A percentile compares a stretch with the other conserved stretches of the same genome.
Evolutionary conservation across 2,329 filamentous ascomycete species (phyloP).

Genomic region (Emmonsiellopsis sp.): DNA sequence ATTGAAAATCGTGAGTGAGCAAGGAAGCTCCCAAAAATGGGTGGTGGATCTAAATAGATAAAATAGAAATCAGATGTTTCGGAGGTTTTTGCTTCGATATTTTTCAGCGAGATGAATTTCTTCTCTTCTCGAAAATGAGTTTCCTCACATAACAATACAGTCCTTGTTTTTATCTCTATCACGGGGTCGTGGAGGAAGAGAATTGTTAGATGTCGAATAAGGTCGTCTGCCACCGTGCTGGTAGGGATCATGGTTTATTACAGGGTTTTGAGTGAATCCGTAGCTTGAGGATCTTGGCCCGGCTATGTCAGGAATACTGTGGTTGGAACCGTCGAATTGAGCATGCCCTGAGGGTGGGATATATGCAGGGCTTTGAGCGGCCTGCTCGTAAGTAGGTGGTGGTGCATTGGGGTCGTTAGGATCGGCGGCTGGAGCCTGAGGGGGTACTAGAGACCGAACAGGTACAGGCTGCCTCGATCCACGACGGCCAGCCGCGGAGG

Average conservation of each 20-base stretch:
- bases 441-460: conserved; percentile 38
- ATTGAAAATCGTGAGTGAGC: not conserved
- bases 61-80: not conserved
- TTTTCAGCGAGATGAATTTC: too few species aligned
- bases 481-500: conserved; percentile 16
- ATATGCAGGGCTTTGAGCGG: conserved; percentile 48
- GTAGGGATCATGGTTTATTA: not conserved
- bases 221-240: not conserved
- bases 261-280: not conserved
- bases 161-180: conserved; percentile 32
- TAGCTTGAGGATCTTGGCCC: conserved; percentile 11
- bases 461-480: conserved; percentile 19
- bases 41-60: not conserved
- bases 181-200: conserved; percentile 1
- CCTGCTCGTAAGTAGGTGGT: conserved; percentile 59
- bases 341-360: conserved; percentile 39
- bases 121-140: not conserved
- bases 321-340: conserved; percentile 16
- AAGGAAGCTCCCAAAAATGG: not conserved
- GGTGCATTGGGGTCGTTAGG: conserved; percentile 44
- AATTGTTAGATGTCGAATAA: not conserved
- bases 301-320: conserved; percentile 7
- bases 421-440: conserved; percentile 22
- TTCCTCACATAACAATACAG: conserved; percentile 35
- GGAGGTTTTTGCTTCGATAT: not conserved